A percentile compares a stretch with the other conserved stretches of the same genome.
Evolutionary conservation across 257 asterid species (phyloP).

Genomic region (Thymus mandschuricus): DNA sequence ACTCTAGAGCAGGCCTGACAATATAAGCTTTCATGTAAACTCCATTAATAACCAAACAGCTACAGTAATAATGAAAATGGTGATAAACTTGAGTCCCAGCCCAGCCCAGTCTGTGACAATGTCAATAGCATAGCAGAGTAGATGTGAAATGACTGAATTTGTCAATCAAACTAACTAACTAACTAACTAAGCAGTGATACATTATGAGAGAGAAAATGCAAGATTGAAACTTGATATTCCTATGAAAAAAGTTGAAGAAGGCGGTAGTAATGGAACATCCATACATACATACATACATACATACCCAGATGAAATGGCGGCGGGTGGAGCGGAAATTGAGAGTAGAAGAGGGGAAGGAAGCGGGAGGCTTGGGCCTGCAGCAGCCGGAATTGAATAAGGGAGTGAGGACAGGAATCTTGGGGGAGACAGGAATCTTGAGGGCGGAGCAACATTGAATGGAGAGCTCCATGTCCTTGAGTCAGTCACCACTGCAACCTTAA

Average conservation of each 20-base stretch:
- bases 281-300: slow-evolving; percentile 56
- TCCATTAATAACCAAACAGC: slow-evolving; percentile 22
- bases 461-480: slow-evolving; percentile 53
- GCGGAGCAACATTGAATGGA: slow-evolving; percentile 48
- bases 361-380: neutral
- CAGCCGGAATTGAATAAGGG: neutral
- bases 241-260: neutral
- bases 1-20: slow-evolving; percentile 87
- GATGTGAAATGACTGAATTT: neutral
- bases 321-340: slow-evolving; percentile 35
- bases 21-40: slow-evolving; percentile 44
- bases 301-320: slow-evolving; percentile 56
- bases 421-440: slow-evolving; percentile 29
- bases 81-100: neutral
- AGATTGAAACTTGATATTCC: too few species aligned
- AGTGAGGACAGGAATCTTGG: neutral
- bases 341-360: slow-evolving; percentile 17
- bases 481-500: neutral
- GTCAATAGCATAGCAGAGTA: too few species aligned
- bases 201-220: neutral
- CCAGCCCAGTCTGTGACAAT: too few species aligned
- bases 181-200: neutral
- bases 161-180: neutral
- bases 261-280: slow-evolving; percentile 29
- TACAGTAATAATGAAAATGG: neutral